Evolutionary conservation across 495 filamentous ascomycete species (phyloP).

Genomic region (Lophium mytilinum): DNA sequence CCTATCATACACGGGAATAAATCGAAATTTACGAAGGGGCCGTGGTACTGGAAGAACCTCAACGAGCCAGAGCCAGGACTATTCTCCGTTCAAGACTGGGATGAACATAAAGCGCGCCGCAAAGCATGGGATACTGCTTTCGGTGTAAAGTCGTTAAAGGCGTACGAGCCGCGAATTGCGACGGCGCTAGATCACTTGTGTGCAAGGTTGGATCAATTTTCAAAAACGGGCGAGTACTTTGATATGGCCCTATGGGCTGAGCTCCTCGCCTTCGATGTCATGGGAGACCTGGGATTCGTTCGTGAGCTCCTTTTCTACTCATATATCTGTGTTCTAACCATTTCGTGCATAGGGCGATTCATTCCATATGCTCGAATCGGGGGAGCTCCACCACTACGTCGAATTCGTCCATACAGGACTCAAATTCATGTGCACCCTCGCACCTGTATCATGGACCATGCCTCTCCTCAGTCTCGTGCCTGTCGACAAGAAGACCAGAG

Average conservation of each 20-base stretch:
- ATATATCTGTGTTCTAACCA: background rate
- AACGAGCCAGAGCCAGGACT: background rate
- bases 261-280: background rate
- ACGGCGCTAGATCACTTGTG: background rate
- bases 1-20: constrained; percentile 12
- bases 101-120: background rate
- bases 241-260: background rate
- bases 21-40: background rate
- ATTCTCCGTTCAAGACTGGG: background rate
- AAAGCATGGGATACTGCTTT: background rate
- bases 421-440: background rate
- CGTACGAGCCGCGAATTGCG: background rate
- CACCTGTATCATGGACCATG: background rate
- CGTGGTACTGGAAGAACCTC: background rate
- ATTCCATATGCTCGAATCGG: background rate
- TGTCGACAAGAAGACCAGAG: background rate
- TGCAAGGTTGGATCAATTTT: background rate
- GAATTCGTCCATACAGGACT: background rate
- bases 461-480: background rate
- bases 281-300: background rate
- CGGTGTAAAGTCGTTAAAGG: background rate
- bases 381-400: background rate
- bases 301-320: background rate
- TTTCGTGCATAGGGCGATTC: background rate
- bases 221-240: background rate